Conservation (phyloP, 352 stramenopile species). For the Phytophthora meadii region DNA sequence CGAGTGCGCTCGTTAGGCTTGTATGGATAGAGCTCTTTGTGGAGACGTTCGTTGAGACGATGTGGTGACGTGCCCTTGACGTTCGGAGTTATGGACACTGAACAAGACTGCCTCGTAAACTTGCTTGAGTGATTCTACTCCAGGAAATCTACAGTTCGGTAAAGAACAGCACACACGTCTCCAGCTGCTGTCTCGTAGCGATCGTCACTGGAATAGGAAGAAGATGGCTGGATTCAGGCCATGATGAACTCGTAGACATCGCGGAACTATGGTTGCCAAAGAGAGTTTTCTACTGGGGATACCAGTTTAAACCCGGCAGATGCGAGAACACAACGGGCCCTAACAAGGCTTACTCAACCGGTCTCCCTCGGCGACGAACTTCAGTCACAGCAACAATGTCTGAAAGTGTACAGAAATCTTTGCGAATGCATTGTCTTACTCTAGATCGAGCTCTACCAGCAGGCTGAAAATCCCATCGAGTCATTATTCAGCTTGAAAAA, state of each 20-base stretch:
- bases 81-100: constrained; percentile 37
- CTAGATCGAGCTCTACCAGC: too few species aligned
- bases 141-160: constrained; percentile 26
- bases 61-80: constrained; percentile 32
- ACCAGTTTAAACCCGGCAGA: constrained; percentile 14
- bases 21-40: constrained; percentile 23
- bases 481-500: background rate
- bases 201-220: constrained; percentile 1
- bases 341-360: too few species aligned
- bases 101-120: constrained; percentile 36
- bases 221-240: background rate
- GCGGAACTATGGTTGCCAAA: constrained; percentile 11
- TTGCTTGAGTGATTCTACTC: constrained; percentile 25
- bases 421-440: too few species aligned
- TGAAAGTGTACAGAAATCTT: too few species aligned
- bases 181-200: constrained; percentile 14
- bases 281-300: constrained; percentile 15
- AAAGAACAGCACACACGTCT: constrained; percentile 20
- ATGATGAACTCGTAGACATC: constrained; percentile 17
- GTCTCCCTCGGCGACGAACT: too few species aligned
- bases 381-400: too few species aligned
- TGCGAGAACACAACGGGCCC: background rate
- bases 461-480: too few species aligned
- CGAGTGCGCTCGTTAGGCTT: constrained; percentile 2
- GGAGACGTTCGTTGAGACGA: constrained; percentile 7